Conservation (phyloP, 108 stramenopile species). For the Parietichytrium sp. region DNA sequence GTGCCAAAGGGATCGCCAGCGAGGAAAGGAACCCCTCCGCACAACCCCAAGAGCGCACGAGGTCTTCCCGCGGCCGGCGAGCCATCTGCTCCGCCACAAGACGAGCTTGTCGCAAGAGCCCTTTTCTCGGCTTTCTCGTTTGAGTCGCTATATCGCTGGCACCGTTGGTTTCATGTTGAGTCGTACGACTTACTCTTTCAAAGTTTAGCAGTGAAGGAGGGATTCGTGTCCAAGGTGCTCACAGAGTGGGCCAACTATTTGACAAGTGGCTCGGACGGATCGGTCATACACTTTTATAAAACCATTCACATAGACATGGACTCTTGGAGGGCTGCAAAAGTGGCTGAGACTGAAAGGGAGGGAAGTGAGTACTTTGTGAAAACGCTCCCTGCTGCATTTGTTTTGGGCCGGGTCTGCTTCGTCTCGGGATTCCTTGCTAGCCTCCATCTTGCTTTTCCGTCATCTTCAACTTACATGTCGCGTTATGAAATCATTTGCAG, state of each 20-base stretch:
- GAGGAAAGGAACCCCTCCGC: too few species aligned
- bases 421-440: neutral
- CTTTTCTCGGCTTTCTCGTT: neutral
- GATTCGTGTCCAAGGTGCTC: neutral
- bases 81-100: neutral
- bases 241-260: neutral
- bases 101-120: neutral
- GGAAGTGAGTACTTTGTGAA: too few species aligned
- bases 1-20: too few species aligned
- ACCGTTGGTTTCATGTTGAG: conserved; percentile 18
- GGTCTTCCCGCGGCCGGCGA: too few species aligned
- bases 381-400: too few species aligned
- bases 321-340: too few species aligned
- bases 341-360: too few species aligned
- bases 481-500: neutral
- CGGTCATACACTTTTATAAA: too few species aligned
- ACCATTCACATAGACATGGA: too few species aligned
- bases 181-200: neutral
- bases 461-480: neutral
- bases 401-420: neutral
- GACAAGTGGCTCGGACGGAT: too few species aligned
- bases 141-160: conserved; percentile 8
- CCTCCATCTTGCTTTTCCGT: neutral
- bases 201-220: too few species aligned
- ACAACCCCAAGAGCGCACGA: too few species aligned